A percentile compares a stretch with the other conserved stretches of the same genome.
Evolutionary conservation across 352 stramenopile species (phyloP).

Genomic region (Plasmopara viticola): DNA sequence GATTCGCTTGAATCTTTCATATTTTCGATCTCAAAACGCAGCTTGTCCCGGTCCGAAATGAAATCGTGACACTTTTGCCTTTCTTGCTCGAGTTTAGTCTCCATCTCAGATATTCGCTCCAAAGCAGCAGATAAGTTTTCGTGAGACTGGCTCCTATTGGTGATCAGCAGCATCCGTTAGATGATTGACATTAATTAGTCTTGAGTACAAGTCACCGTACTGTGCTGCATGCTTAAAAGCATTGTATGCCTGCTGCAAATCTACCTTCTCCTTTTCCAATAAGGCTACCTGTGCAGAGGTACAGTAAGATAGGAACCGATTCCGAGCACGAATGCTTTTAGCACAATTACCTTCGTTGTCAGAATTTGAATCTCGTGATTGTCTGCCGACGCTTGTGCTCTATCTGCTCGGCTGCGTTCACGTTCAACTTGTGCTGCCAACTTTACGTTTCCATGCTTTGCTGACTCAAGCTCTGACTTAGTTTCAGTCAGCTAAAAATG

Average conservation of each 20-base stretch:
- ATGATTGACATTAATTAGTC: constrained; percentile 1
- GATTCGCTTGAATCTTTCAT: constrained; percentile 44
- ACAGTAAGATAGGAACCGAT: neutral
- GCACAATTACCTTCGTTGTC: constrained; percentile 27
- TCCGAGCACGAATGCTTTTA: neutral
- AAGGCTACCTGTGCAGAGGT: constrained; percentile 16
- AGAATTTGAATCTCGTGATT: constrained; percentile 31
- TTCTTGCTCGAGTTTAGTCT: constrained; percentile 29
- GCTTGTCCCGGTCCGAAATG: constrained; percentile 28
- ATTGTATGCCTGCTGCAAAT: constrained; percentile 31
- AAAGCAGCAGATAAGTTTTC: constrained; percentile 29
- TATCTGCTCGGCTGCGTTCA: constrained; percentile 30
- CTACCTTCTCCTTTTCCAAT: constrained; percentile 34
- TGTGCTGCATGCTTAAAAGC: constrained; percentile 27
- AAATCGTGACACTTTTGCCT: constrained; percentile 24
- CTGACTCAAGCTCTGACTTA: constrained; percentile 42
- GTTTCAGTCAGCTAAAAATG: constrained; percentile 44
- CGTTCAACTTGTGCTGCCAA: constrained; percentile 44
- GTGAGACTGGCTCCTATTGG: constrained; percentile 27
- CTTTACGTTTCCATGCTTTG: constrained; percentile 42
- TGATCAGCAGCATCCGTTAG: constrained; percentile 7
- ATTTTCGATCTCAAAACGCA: constrained; percentile 38
- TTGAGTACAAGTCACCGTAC: constrained; percentile 17
- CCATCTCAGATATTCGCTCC: constrained; percentile 28
- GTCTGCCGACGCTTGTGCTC: constrained; percentile 21